Conservation (phyloP, 495 filamentous ascomycete genomes). For the Annulohypoxylon stygium region DNA sequence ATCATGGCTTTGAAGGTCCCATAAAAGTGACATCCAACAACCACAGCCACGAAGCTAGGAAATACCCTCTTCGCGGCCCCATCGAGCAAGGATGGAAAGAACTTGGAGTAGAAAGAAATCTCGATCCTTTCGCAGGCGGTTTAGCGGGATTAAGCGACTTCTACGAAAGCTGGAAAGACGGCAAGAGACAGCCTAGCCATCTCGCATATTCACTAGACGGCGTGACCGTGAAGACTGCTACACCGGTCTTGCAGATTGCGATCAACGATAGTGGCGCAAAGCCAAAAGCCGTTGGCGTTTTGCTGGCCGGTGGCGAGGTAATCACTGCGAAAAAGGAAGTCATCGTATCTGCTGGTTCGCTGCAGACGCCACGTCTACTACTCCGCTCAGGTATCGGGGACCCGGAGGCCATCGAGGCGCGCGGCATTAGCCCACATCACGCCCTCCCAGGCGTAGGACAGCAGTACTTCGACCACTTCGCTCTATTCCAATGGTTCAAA, state of each 20-base stretch:
- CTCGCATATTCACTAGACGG: background rate
- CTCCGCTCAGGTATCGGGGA: slow-evolving; percentile 71
- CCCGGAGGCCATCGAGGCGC: slow-evolving; percentile 55
- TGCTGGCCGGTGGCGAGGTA: slow-evolving; percentile 40
- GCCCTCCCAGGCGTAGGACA: slow-evolving; percentile 64
- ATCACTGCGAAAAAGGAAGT: slow-evolving; percentile 62
- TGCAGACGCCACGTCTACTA: slow-evolving; percentile 67
- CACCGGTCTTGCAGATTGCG: background rate
- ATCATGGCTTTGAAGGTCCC: slow-evolving; percentile 20
- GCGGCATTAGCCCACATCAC: slow-evolving; percentile 59
- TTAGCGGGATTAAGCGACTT: slow-evolving; percentile 8
- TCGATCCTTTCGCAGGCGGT: background rate
- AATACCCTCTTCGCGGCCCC: slow-evolving; percentile 11
- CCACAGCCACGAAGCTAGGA: background rate
- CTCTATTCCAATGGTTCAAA: slow-evolving; percentile 24
- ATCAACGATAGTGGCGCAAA: background rate
- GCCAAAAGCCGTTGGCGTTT: slow-evolving; percentile 59
- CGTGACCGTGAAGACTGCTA: background rate
- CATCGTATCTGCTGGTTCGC: slow-evolving; percentile 65
- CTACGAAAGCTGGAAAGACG: slow-evolving; percentile 15
- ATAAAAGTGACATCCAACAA: slow-evolving; percentile 3
- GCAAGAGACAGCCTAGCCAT: slow-evolving; percentile 10
- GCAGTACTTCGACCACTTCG: slow-evolving; percentile 64
- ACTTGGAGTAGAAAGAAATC: slow-evolving; percentile 2
- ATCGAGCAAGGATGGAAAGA: slow-evolving; percentile 15